Evolutionary conservation across 495 filamentous ascomycete species (phyloP).

Genomic region (Tuber aestivum): DNA sequence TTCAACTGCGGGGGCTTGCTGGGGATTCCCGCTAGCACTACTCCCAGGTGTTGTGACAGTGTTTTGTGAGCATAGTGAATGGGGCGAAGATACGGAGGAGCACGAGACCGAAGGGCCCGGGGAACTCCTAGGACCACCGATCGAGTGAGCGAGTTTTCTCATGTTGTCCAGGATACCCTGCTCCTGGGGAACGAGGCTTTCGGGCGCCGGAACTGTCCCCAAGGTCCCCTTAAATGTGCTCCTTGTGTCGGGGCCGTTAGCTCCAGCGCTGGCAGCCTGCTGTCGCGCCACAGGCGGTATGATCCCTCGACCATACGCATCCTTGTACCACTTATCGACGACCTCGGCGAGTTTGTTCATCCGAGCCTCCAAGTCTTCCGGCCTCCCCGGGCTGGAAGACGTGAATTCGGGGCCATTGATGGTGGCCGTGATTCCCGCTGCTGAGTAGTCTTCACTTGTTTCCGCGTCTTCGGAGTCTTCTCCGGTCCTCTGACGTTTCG

Average conservation of each 20-base stretch:
- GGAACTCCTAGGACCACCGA: not conserved
- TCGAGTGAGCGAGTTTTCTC: slow-evolving; percentile 17
- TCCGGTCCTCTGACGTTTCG: slow-evolving; percentile 11
- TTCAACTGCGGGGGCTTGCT: not conserved
- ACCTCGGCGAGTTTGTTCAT: slow-evolving; percentile 38
- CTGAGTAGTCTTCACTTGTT: slow-evolving; percentile 9
- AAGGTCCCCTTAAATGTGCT: not conserved
- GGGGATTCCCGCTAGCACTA: slow-evolving; percentile 10
- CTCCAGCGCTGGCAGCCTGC: not conserved
- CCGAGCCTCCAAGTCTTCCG: slow-evolving; percentile 33
- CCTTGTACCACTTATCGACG: slow-evolving; percentile 38
- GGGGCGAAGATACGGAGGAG: not conserved
- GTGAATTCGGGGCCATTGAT: not conserved
- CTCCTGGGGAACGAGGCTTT: slow-evolving; percentile 17
- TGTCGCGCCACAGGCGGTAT: not conserved
- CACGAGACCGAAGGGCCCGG: not conserved
- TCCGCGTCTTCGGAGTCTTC: slow-evolving; percentile 21
- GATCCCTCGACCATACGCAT: slow-evolving; percentile 28
- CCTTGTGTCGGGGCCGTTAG: not conserved
- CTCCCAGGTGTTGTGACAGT: slow-evolving; percentile 21
- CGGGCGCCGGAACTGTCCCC: not conserved
- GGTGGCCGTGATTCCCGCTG: not conserved
- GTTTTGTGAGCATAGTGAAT: slow-evolving; percentile 20
- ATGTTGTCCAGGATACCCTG: slow-evolving; percentile 18
- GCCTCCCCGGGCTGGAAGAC: slow-evolving; percentile 15